Conservation (phyloP, 2,329 filamentous ascomycete genomes). For the Ophiobolus disseminans region DNA sequence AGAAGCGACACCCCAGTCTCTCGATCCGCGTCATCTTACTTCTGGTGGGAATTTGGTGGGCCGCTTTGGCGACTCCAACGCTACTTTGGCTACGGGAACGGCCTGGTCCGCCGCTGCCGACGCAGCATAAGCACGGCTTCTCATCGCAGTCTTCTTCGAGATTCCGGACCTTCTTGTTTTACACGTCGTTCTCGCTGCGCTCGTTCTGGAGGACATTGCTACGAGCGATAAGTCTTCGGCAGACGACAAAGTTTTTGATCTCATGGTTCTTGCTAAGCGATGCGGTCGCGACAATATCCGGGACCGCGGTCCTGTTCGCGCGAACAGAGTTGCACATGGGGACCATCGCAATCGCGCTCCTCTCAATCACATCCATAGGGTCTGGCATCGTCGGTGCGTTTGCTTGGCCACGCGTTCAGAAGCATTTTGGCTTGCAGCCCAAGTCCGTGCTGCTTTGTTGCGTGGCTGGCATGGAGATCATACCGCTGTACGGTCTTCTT, state of each 20-base stretch:
- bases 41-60: constrained; percentile 87
- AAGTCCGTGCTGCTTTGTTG: constrained; percentile 86
- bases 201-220: constrained; percentile 80
- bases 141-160: constrained; percentile 16
- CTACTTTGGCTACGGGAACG: constrained; percentile 82
- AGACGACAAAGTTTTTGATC: constrained; percentile 77
- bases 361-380: constrained; percentile 87
- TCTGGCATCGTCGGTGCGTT: constrained; percentile 87
- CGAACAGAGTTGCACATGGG: constrained; percentile 90
- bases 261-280: constrained; percentile 95
- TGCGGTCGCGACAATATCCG: constrained; percentile 88
- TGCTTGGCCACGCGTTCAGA: constrained; percentile 80
- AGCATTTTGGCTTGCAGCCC: constrained; percentile 69
- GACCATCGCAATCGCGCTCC: constrained; percentile 81
- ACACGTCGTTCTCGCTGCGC: constrained; percentile 81
- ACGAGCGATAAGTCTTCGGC: constrained; percentile 71
- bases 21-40: constrained; percentile 83
- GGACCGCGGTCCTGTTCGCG: constrained; percentile 91
- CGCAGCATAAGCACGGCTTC: constrained; percentile 23
- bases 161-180: constrained; percentile 60
- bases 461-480: constrained; percentile 84
- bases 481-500: constrained; percentile 85
- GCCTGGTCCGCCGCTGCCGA: constrained; percentile 77
- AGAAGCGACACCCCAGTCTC: constrained; percentile 76
- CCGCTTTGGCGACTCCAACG: constrained; percentile 82